Conservation (phyloP, 1,284 basidiomycete species). For the Pterulicium gracile region DNA sequence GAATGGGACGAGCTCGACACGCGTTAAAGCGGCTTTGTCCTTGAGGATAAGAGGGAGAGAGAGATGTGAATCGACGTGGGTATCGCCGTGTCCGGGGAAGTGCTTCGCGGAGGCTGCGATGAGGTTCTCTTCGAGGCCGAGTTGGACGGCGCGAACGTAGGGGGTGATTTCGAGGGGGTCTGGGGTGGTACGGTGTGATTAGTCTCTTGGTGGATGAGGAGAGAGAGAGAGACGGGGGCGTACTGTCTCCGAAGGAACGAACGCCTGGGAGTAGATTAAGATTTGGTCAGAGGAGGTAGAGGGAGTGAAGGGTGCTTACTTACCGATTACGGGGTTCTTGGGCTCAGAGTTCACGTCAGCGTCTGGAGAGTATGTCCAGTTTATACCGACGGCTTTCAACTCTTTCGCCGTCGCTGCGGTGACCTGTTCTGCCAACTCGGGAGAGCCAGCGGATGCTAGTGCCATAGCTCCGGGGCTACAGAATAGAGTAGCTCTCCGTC, state of each 20-base stretch:
- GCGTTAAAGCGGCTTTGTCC: conserved; percentile 24
- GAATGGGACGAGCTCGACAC: conserved; percentile 52
- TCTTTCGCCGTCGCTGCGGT: conserved; percentile 41
- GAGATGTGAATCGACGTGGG: conserved; percentile 60
- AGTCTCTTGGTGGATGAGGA: neutral
- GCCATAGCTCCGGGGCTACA: conserved; percentile 64
- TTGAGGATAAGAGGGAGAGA: conserved; percentile 51
- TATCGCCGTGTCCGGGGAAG: conserved; percentile 67
- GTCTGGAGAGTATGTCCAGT: conserved; percentile 62
- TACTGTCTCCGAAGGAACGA: conserved; percentile 59
- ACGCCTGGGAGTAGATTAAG: conserved; percentile 31
- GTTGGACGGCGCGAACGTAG: conserved; percentile 35
- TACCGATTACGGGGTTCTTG: conserved; percentile 61
- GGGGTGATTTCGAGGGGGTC: conserved; percentile 40
- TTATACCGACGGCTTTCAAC: conserved; percentile 49
- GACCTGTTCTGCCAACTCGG: conserved; percentile 33
- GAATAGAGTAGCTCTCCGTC: conserved; percentile 5
- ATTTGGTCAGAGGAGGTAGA: too few relatives aligned
- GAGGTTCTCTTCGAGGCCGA: conserved; percentile 34
- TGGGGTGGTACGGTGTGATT: conserved; percentile 14
- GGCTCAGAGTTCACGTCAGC: conserved; percentile 60
- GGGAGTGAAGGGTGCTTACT: conserved; percentile 9
- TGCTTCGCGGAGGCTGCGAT: conserved; percentile 57
- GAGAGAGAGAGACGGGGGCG: conserved; percentile 5
- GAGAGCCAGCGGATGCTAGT: conserved; percentile 41